Conservation (phyloP, 2,329 filamentous ascomycete genomes). For the Alternaria triticina region DNA sequence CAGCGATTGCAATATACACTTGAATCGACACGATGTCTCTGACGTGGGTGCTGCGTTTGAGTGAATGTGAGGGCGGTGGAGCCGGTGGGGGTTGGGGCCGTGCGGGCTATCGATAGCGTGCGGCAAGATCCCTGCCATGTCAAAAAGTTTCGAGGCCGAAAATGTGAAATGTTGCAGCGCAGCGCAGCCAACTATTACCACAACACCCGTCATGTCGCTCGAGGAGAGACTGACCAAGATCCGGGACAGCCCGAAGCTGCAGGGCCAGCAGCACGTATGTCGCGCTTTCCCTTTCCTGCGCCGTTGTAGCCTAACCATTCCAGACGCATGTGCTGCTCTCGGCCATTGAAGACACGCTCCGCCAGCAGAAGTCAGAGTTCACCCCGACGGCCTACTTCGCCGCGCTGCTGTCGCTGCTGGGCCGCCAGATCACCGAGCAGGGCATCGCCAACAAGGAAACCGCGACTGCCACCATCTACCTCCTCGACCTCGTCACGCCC, state of each 20-base stretch:
- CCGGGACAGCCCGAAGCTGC: conserved; percentile 86
- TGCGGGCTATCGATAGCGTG: conserved; percentile 24
- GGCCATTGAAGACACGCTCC: conserved; percentile 90
- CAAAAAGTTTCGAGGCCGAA: conserved; percentile 24
- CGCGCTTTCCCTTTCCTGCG: conserved; percentile 6
- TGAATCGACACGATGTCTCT: neutral
- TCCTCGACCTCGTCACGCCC: conserved; percentile 90
- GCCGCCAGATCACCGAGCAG: conserved; percentile 71
- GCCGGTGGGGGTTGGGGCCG: conserved; percentile 3
- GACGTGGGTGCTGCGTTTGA: neutral
- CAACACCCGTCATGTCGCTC: conserved; percentile 61
- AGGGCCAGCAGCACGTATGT: conserved; percentile 88
- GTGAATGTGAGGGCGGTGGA: conserved; percentile 1
- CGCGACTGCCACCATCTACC: conserved; percentile 86
- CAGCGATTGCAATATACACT: neutral
- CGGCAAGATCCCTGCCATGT: conserved; percentile 14
- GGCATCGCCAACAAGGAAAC: conserved; percentile 80
- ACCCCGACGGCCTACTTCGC: conserved; percentile 94
- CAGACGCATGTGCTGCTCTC: conserved; percentile 85
- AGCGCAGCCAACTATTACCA: conserved; percentile 5
- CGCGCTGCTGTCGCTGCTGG: conserved; percentile 86
- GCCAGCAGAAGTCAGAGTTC: conserved; percentile 81
- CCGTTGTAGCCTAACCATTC: conserved; percentile 17
- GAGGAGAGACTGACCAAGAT: conserved; percentile 97
- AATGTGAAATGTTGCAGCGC: conserved; percentile 8